Base-by-base conservation (phyloP, 1,139 yeast species). In the Diutina siamensis region DNA sequence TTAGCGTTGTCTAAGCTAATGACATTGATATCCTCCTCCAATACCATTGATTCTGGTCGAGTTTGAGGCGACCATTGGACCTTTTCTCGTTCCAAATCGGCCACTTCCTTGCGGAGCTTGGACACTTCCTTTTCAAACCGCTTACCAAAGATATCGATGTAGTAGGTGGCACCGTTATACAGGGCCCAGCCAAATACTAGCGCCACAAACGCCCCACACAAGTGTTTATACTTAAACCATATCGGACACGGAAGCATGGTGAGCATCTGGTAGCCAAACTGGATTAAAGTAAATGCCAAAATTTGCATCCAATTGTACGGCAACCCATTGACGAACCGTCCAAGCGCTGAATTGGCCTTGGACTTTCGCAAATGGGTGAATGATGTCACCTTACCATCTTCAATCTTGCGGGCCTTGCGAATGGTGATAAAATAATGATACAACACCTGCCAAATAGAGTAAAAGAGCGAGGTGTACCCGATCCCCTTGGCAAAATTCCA, bases 381-480 rank as follows among this genome's bases (percentile, higher is more conserved):
- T 10, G 95, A 85, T 0, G 97, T 92, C 25, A 82, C 85, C 50
- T 83, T 74, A 1, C 98, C 97, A 4, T 83, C 78, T 57, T 80
- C 81, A 53, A 92, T 89, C 66, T 88, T 79, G 44, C 83, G 87
- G 46, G 85, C 80, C 48, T 81, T 72, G 46, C 78, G 76, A 49
- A 88, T 76, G 2, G 97, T 89, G 53, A 92, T 92, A 62, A 92
- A 92, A 62, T 87, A 87, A 60, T 89, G 97, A 62, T 92, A 92
- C 5, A 78, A 62, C 0, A 79, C 74, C 65, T 92, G 98, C 98
- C 98, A 92, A n/a, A 84, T 64, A 48, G 89, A 74, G 58, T 92
- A 92, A 54, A 84, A 80, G n/a, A 85, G 56, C 0, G 95, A 82
- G 0, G 97, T 87, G 73, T 83, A 78, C 3, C 84, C 51, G 18